A percentile compares a stretch with the other conserved stretches of the same genome.
These are phyloP conservation scores for Penicillium desertorum DNA, from an alignment of 495 filamentous ascomycete species.

Conservation along the genomic window DNA sequence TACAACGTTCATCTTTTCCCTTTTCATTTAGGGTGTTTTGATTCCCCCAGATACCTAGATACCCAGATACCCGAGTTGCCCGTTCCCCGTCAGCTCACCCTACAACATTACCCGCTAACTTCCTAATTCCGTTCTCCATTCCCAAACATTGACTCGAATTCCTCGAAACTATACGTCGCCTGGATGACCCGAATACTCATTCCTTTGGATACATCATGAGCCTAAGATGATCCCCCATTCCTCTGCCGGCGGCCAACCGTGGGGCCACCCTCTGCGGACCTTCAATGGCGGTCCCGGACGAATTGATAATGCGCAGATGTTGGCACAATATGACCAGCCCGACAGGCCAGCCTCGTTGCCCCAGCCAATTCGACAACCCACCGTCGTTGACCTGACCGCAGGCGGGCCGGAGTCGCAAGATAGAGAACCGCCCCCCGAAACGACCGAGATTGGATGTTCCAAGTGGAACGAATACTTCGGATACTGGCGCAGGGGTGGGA, in stretches of 20 bases:
- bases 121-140: not conserved
- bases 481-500: conserved; percentile 26
- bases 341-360: conserved; percentile 6
- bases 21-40: not conserved
- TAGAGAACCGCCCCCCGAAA: conserved; percentile 41
- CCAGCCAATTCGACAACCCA: conserved; percentile 32
- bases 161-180: conserved; percentile 12
- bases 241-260: conserved; percentile 47
- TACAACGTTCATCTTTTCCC: too few species aligned
- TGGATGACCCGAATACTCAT: conserved; percentile 12
- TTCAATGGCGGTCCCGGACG: conserved; percentile 40
- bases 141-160: conserved; percentile 17
- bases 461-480: conserved; percentile 21
- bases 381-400: conserved; percentile 43
- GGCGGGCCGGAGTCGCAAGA: conserved; percentile 36
- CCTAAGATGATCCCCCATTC: conserved; percentile 50
- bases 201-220: conserved; percentile 40
- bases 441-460: conserved; percentile 40
- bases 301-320: conserved; percentile 30
- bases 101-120: conserved; percentile 1
- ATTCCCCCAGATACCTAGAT: not conserved
- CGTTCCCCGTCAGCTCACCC: conserved; percentile 4
- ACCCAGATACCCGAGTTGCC: conserved; percentile 4
- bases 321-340: conserved; percentile 29
- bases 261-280: conserved; percentile 41